A percentile compares a stretch with the other conserved stretches of the same genome.
Evolutionary conservation across 768 basidiomycete species (phyloP).

Genomic region (Ramaria sp.): DNA sequence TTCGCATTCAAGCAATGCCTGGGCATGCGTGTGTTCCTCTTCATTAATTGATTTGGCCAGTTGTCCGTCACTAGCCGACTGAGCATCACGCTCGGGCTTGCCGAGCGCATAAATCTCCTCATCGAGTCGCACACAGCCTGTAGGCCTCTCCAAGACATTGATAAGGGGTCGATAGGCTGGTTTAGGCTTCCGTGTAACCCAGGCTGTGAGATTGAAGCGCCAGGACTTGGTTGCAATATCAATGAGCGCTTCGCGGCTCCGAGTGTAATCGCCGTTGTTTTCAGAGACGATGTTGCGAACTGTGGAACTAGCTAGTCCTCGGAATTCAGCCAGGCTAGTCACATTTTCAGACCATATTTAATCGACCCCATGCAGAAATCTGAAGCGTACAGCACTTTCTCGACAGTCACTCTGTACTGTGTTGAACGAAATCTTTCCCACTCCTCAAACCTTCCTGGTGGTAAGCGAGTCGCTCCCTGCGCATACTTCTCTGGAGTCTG

Average conservation of each 20-base stretch:
- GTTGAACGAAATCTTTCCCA: not conserved
- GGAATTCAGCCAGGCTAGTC: not conserved
- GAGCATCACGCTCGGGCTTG: not conserved
- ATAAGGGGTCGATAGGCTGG: not conserved
- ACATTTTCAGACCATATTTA: too few relatives aligned
- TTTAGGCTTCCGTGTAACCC: not conserved
- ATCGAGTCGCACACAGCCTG: not conserved
- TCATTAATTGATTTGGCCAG: constrained; percentile 6
- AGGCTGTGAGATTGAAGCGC: constrained; percentile 4
- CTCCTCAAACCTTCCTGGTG: not conserved
- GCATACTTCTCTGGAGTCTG: not conserved
- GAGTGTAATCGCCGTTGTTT: constrained; percentile 8
- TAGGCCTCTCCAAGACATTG: not conserved
- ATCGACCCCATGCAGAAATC: not conserved
- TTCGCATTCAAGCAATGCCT: constrained; percentile 9
- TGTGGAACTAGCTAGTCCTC: constrained; percentile 6
- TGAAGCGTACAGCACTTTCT: not conserved
- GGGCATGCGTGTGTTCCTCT: not conserved
- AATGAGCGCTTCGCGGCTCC: constrained; percentile 1
- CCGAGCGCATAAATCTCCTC: not conserved
- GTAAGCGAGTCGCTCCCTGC: constrained; percentile 1
- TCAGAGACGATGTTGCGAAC: not conserved
- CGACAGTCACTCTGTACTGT: not conserved
- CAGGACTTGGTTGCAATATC: constrained; percentile 6
- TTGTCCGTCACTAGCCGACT: not conserved